These are phyloP conservation scores for Coemansia sp. DNA, from an alignment of 192 early-diverging fungal species.

Conservation along the genomic window DNA sequence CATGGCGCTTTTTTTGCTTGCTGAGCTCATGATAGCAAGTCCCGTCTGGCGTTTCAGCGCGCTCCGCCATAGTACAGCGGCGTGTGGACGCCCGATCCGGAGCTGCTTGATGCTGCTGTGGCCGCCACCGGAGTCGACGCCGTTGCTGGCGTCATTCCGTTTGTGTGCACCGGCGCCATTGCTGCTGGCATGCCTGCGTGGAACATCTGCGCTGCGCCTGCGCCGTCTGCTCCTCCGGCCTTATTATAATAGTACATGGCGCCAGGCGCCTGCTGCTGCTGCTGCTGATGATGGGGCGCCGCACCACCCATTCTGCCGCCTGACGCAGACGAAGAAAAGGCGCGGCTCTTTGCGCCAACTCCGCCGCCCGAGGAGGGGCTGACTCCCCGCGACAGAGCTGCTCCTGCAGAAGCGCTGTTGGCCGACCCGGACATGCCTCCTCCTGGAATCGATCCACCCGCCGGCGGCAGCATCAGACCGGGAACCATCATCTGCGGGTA, in stretches of 20 bases:
- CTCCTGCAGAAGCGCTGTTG: slow-evolving; percentile 12
- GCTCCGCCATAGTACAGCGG: slow-evolving; percentile 4
- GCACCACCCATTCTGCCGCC: background rate
- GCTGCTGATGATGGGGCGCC: slow-evolving; percentile 11
- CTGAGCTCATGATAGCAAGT: background rate
- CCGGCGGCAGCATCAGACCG: slow-evolving; percentile 6
- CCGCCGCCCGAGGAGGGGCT: slow-evolving; percentile 27
- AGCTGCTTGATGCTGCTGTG: background rate
- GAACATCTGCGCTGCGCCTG: slow-evolving; percentile 18
- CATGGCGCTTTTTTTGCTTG: background rate
- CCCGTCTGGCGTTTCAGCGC: background rate
- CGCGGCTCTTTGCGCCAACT: slow-evolving; percentile 11
- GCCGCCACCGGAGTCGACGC: slow-evolving; percentile 1
- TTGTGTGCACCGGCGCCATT: slow-evolving; percentile 29
- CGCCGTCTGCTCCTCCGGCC: slow-evolving; percentile 26
- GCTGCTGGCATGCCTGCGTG: slow-evolving; percentile 11
- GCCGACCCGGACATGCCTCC: background rate
- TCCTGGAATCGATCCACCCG: background rate
- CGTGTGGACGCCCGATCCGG: slow-evolving; percentile 2
- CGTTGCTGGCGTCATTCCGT: slow-evolving; percentile 1
- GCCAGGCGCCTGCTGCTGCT: slow-evolving; percentile 20
- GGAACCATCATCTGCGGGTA: slow-evolving; percentile 24
- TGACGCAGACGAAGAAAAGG: slow-evolving; percentile 6
- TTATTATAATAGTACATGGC: slow-evolving; percentile 43
- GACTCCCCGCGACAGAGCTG: slow-evolving; percentile 35